Evolutionary conservation across 1,139 yeast genomes (phyloP).

Genomic region (Candida sp.): DNA sequence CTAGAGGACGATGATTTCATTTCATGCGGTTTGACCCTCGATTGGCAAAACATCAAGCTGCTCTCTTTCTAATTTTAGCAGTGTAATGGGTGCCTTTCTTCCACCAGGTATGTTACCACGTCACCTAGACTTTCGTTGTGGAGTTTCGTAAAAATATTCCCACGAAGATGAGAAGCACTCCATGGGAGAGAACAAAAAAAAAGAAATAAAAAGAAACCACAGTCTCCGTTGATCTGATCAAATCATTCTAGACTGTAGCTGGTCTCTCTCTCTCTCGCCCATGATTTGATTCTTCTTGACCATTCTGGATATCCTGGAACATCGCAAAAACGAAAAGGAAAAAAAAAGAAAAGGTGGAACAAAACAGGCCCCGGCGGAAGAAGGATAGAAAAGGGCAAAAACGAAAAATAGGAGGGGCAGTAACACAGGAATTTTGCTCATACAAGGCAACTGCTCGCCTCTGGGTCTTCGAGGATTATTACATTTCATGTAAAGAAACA

Average conservation of each 20-base stretch:
- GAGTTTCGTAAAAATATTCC: background rate
- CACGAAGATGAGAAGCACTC: too few species aligned
- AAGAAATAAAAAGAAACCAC: background rate
- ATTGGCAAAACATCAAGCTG: background rate
- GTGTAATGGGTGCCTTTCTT: background rate
- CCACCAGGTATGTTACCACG: background rate
- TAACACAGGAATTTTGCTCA: background rate
- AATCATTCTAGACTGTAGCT: conserved; percentile 1
- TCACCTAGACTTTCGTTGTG: background rate
- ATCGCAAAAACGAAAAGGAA: too few species aligned
- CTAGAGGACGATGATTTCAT: background rate
- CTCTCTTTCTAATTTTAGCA: background rate
- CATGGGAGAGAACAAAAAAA: background rate
- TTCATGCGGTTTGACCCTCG: background rate
- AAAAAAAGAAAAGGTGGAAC: background rate
- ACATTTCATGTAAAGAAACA: too few species aligned
- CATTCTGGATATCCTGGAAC: too few species aligned
- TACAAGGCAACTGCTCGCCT: background rate
- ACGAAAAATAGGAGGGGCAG: background rate
- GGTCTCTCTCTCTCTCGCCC: background rate
- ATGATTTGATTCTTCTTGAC: too few species aligned
- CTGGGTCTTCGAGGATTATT: background rate
- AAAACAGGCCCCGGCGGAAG: background rate
- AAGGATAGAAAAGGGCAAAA: background rate
- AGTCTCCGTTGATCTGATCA: background rate